A percentile compares a stretch with the other conserved stretches of the same genome.
These are phyloP conservation scores for Chaetoceros muelleri DNA, from an alignment of 108 stramenopile species.

Conservation along the genomic window DNA sequence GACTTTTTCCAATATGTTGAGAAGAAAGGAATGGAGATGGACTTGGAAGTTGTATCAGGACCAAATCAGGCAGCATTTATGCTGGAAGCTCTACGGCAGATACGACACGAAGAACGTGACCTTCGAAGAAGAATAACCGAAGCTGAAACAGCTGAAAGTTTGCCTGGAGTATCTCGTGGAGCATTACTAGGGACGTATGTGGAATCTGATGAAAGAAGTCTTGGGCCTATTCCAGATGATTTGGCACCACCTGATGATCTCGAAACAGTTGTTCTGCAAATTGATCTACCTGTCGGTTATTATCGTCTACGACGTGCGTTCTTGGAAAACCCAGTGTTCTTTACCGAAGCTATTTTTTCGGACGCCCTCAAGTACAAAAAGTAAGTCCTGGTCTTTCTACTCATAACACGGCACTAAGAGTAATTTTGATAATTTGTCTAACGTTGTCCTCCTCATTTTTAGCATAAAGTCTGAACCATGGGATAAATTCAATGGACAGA, in stretches of 20 bases:
- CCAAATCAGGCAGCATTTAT: constrained; percentile 58
- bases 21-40: constrained; percentile 80
- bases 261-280: constrained; percentile 58
- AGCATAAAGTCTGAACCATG: constrained; percentile 45
- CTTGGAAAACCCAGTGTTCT: constrained; percentile 39
- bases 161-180: constrained; percentile 38
- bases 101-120: constrained; percentile 42
- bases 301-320: constrained; percentile 60
- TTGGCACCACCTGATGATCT: constrained; percentile 50
- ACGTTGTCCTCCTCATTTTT: background rate
- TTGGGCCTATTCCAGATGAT: constrained; percentile 31
- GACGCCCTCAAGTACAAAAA: constrained; percentile 49
- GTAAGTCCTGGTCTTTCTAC: constrained; percentile 8
- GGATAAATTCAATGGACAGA: constrained; percentile 42
- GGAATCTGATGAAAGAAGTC: constrained; percentile 41
- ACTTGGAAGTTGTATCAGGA: constrained; percentile 40
- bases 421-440: too few species aligned
- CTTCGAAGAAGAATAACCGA: constrained; percentile 27
- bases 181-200: constrained; percentile 54
- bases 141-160: constrained; percentile 25
- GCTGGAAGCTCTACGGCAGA: constrained; percentile 62
- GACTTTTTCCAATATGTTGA: constrained; percentile 69
- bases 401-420: too few species aligned
- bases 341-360: constrained; percentile 41
- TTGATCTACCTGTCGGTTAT: constrained; percentile 73